Evolutionary conservation across 768 basidiomycete genomes (phyloP).

Genomic region (Mycena leptocephala): DNA sequence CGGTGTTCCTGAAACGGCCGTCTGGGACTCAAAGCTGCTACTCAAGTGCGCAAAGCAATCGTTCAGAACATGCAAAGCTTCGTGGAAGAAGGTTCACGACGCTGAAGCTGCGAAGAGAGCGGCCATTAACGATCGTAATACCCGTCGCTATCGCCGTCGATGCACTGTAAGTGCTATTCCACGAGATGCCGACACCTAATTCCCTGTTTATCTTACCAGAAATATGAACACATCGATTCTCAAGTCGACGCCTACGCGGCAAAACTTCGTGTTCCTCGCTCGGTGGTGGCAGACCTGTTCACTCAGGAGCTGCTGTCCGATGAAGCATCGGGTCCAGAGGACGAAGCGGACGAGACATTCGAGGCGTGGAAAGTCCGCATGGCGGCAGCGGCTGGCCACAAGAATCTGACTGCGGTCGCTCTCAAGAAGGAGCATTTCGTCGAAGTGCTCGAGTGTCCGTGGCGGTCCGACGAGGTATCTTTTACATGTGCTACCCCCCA

Average conservation of each 20-base stretch:
- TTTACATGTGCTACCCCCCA: background rate
- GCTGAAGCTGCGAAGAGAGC: background rate
- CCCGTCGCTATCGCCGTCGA: background rate
- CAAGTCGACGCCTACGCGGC: background rate
- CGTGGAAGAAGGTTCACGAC: background rate
- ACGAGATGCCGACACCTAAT: background rate
- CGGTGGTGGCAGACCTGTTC: background rate
- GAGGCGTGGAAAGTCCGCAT: no score
- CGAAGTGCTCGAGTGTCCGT: background rate
- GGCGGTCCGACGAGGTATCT: background rate
- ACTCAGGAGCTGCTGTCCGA: background rate
- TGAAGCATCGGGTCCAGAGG: background rate
- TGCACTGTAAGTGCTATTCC: background rate
- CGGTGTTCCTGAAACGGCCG: background rate
- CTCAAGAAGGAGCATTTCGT: background rate
- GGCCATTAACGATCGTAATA: background rate
- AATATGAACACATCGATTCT: background rate
- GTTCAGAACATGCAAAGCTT: background rate
- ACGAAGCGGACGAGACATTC: background rate
- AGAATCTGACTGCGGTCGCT: background rate
- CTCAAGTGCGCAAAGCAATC: background rate
- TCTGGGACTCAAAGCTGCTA: background rate
- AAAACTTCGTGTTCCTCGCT: background rate
- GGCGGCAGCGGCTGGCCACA: background rate
- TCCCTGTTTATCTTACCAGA: background rate